Base-by-base conservation (phyloP, 208 protist species). In the Balamuthia mandrillaris region DNA sequence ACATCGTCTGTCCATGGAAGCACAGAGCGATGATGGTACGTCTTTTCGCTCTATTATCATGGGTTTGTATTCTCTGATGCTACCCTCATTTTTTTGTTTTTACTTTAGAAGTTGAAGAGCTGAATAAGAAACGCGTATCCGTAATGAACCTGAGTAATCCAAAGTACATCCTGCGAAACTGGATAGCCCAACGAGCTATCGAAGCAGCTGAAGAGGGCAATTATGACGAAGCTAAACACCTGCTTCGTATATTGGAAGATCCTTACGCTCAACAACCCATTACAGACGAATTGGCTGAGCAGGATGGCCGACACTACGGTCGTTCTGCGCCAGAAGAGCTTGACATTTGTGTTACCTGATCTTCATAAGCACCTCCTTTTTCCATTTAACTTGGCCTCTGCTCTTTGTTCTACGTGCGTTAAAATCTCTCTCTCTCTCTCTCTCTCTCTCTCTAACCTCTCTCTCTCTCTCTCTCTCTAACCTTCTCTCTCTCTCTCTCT, bases 81-180 rank as follows among this genome's bases (percentile, higher is more conserved):
- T n/a, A 27, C 21, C n/a, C 49, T 27, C n/a, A 56, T 56, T n/a
- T 56, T 56, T 56, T 56, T 56, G 49, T 27, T 27, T 56, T 56
- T n/a, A 56, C n/a, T 56, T 56, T n/a, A 56, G 9, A 82, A 0
- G 2, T 82, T 5, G 65, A 68, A 27, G 51, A 68, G 33, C n/a
- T 51, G 27, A 61, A 51, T 27, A 52, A 82, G 37, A 51, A 49
- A 18, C 45, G 51, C n/a, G 63, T 85, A 9, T 27, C n/a, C 12
- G 37, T 31, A 18, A 85, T 85, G 81, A 85, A 75, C 47, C 12
- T 5, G 14, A 77, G 18, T 27, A 85, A 85, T 37, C 81, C 81
- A 35, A 70, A 75, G 54, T 75, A 63, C 45, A 31, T 85, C 14
- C 81, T 85, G 21, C 81, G 81, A 18, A 85, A 85, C 54, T 75